Percentiles rank a stretch among this genome's conserved stretches.
These are phyloP conservation scores for Yarrowia alimentaria DNA, from an alignment of 805 yeast species.

Conservation along the genomic window DNA sequence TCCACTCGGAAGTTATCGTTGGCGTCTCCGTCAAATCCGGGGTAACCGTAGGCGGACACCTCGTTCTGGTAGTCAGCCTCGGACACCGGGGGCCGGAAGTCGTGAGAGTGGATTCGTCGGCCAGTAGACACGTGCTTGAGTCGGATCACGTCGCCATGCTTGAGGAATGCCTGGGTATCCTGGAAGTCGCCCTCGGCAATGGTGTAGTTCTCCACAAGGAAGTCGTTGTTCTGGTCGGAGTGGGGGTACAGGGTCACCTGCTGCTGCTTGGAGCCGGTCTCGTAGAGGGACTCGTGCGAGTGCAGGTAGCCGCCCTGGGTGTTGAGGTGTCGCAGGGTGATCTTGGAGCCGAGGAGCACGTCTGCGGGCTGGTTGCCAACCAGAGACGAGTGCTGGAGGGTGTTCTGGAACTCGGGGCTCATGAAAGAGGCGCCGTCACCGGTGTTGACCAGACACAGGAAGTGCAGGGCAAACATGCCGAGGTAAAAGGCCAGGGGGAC, in stretches of 20 bases:
- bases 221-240: slow-evolving; percentile 59
- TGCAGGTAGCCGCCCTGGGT: slow-evolving; percentile 75
- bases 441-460: slow-evolving; percentile 44
- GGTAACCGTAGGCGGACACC: slow-evolving; percentile 69
- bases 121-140: slow-evolving; percentile 71
- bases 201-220: slow-evolving; percentile 77
- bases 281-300: slow-evolving; percentile 57
- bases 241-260: slow-evolving; percentile 63
- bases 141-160: slow-evolving; percentile 57
- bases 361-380: slow-evolving; percentile 55
- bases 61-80: slow-evolving; percentile 89
- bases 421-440: slow-evolving; percentile 64
- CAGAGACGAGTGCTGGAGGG: slow-evolving; percentile 48
- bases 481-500: slow-evolving; percentile 62
- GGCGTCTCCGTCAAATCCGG: slow-evolving; percentile 60
- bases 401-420: slow-evolving; percentile 65
- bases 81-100: slow-evolving; percentile 79
- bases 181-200: slow-evolving; percentile 67
- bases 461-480: slow-evolving; percentile 57
- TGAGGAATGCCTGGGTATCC: slow-evolving; percentile 54
- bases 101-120: slow-evolving; percentile 66
- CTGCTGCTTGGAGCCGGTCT: slow-evolving; percentile 52
- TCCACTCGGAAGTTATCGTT: slow-evolving; percentile 69
- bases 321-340: slow-evolving; percentile 67
- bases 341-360: slow-evolving; percentile 67